Base-by-base conservation (phyloP, 2,329 filamentous ascomycete species). In the Ceratocystis eucalypticola region DNA sequence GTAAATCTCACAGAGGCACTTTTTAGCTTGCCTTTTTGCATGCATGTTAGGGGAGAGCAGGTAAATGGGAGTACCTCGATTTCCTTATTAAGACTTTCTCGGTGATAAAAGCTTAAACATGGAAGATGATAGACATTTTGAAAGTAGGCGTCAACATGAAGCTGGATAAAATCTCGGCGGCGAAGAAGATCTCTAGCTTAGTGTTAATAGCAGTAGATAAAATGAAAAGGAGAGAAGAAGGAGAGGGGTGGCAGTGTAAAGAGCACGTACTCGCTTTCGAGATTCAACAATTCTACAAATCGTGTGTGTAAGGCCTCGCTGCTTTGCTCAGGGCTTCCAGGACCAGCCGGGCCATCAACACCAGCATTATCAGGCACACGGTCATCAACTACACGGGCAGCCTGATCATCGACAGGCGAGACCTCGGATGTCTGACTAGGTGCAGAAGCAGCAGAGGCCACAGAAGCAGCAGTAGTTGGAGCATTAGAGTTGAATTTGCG, bases 121-220 rank as follows among this genome's bases (percentile, higher is more conserved):
- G 76, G 77, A 28, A 77, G 71, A 67, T 73, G 74, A 67, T 75
- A 77, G 55, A 77, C 69, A 46, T 74, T 70, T 30, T 75, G 72
- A 66, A 78, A 76, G 67, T 76, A 78, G 0, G 74, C 74, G 61
- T 77, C 73, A 22, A 77, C 70, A 67, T 78, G 76, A 20, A 71
- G 72, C 44, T 74, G 62, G 15, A 78, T 69, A 45, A 77, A 67
- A n/a, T 76, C 72, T 66, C 71, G 74, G 50, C 73, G 73, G 5
- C 73, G 70, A 22, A 77, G 67, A 20, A 75, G 69, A 61, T 76
- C 73, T 61, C 76, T 75, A 41, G 69, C 20, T 5, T 45, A 20
- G 15, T 6, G 8, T 41, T 61, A 61, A 5, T 37, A 33, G 4
- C 3, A 61, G 20, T 25, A 44, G 15, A 20, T 17, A 5, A 44